Percentiles rank a stretch among this genome's conserved stretches.
These are phyloP conservation scores for Apiospora saccharicola DNA, from an alignment of 2,329 filamentous ascomycete species.

Conservation along the genomic window DNA sequence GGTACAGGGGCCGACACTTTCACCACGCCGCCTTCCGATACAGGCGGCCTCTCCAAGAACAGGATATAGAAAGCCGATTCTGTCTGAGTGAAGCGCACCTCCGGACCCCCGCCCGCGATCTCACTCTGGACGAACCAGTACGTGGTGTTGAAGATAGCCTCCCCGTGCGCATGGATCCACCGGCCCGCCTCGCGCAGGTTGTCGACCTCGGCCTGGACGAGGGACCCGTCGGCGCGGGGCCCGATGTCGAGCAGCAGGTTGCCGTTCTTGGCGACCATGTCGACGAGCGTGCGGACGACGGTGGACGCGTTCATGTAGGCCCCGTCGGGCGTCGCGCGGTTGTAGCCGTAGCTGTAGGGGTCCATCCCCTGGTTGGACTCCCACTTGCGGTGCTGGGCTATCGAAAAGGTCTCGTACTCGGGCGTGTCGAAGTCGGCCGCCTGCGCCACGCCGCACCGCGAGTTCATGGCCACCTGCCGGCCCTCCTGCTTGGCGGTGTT, in stretches of 20 bases:
- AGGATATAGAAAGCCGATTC: slow-evolving; percentile 56
- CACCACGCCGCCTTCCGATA: background rate
- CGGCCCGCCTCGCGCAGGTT: slow-evolving; percentile 56
- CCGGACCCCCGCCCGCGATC: slow-evolving; percentile 37
- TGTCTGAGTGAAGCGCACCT: slow-evolving; percentile 57
- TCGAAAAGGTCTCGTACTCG: slow-evolving; percentile 58
- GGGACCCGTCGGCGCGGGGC: slow-evolving; percentile 58
- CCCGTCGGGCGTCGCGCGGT: slow-evolving; percentile 54
- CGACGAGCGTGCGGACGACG: slow-evolving; percentile 55
- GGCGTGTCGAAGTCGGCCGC: slow-evolving; percentile 62
- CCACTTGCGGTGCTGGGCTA: slow-evolving; percentile 61
- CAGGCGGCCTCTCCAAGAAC: background rate
- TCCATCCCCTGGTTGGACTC: slow-evolving; percentile 65
- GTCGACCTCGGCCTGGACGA: slow-evolving; percentile 53
- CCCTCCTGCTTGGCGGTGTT: slow-evolving; percentile 47
- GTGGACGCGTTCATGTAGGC: slow-evolving; percentile 58
- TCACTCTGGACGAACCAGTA: slow-evolving; percentile 59
- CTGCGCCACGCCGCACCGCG: slow-evolving; percentile 58
- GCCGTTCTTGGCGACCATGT: slow-evolving; percentile 62
- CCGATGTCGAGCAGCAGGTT: slow-evolving; percentile 63
- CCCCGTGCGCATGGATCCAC: slow-evolving; percentile 59
- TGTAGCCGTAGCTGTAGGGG: slow-evolving; percentile 63
- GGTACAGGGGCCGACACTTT: background rate
- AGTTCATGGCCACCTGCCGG: slow-evolving; percentile 60
- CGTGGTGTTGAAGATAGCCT: slow-evolving; percentile 62